These are phyloP conservation scores for Trichosporon inkin DNA, from an alignment of 1,284 basidiomycete genomes.

Conservation along the genomic window DNA sequence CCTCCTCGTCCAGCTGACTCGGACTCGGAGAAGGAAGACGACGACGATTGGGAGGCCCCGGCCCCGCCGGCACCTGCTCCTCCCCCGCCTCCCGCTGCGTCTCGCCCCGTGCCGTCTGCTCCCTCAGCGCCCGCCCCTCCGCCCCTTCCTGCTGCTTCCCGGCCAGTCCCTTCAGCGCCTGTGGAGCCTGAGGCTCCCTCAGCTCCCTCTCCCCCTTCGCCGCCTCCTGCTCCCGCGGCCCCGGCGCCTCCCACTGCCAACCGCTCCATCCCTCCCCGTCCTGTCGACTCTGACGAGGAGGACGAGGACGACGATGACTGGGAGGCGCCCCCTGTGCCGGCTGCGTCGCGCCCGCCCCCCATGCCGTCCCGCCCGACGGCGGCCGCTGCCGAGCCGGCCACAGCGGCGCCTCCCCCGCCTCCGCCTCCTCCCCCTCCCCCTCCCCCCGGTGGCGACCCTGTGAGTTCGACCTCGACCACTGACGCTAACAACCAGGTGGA, in stretches of 20 bases:
- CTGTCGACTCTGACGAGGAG: slow-evolving; percentile 33
- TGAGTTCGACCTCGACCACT: slow-evolving; percentile 12
- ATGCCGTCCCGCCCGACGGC: slow-evolving; percentile 14
- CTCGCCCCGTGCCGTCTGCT: slow-evolving; percentile 8
- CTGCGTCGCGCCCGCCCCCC: slow-evolving; percentile 29
- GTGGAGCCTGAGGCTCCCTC: slow-evolving; percentile 40
- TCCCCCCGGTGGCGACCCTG: slow-evolving; percentile 51
- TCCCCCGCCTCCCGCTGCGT: slow-evolving; percentile 21
- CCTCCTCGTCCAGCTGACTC: slow-evolving; percentile 34
- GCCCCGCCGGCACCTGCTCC: slow-evolving; percentile 22
- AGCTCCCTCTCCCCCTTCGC: slow-evolving; percentile 44
- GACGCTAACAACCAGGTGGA: slow-evolving; percentile 33
- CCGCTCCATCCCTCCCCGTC: slow-evolving; percentile 30
- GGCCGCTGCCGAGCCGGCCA: not conserved
- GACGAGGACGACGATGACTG: slow-evolving; percentile 40
- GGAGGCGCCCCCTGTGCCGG: slow-evolving; percentile 34
- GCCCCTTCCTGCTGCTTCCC: slow-evolving; percentile 20
- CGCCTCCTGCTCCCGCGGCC: slow-evolving; percentile 23
- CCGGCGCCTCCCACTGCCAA: slow-evolving; percentile 24
- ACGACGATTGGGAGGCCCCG: slow-evolving; percentile 36
- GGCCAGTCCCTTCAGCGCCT: slow-evolving; percentile 21
- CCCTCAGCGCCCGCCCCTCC: slow-evolving; percentile 23
- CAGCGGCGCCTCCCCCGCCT: slow-evolving; percentile 19
- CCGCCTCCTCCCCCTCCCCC: slow-evolving; percentile 40
- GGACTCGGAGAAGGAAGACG: slow-evolving; percentile 36